A percentile compares a stretch with the other conserved stretches of the same genome.
phyloP scores from a whole-genome alignment of 306 rosid species.

The Dryas octopetala region DNA sequence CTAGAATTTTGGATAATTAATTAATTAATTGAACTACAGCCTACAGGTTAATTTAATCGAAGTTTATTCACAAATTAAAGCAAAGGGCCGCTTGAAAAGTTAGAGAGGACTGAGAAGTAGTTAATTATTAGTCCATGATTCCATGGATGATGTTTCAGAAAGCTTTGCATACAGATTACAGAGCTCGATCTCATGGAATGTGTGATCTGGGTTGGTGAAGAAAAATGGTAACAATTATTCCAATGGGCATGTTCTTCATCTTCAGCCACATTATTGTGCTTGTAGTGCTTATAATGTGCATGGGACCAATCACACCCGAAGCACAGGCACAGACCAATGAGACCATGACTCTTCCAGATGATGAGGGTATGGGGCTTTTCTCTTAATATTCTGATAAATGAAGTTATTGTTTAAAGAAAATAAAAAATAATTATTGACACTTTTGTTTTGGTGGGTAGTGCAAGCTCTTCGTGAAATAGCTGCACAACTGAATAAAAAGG shows the following conservation, averaged over 20 bases:
- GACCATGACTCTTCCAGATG: not conserved
- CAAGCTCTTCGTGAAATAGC: constrained; percentile 12
- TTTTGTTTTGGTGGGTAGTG: not conserved
- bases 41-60: too few species aligned
- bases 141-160: too few species aligned
- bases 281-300: not conserved
- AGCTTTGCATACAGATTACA: too few species aligned
- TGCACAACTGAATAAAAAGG: not conserved
- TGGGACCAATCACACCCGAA: not conserved
- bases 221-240: not conserved
- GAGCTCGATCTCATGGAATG: not conserved
- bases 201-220: not conserved
- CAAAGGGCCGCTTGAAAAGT: too few species aligned
- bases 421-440: not conserved
- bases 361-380: constrained; percentile 5
- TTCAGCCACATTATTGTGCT: not conserved
- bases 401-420: not conserved
- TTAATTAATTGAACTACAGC: too few species aligned
- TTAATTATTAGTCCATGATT: too few species aligned
- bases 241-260: not conserved
- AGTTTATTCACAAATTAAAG: too few species aligned
- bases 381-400: too few species aligned
- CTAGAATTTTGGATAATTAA: too few species aligned
- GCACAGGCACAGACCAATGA: not conserved
- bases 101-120: too few species aligned